phyloP scores from a whole-genome alignment of 2,329 filamentous ascomycete species.

The Ophiostoma piceae region DNA sequence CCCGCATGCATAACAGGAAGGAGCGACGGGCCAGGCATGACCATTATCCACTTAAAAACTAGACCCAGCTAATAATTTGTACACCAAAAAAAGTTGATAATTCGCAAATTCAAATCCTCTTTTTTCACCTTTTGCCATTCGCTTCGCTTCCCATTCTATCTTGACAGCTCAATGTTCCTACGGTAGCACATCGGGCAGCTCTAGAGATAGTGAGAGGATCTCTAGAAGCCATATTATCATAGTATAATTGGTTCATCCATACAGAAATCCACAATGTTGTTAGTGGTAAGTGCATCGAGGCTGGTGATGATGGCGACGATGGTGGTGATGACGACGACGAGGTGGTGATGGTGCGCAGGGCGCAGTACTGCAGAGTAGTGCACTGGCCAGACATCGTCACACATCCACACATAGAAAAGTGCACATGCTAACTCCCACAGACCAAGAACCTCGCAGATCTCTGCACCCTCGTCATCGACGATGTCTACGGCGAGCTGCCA shows the following conservation, averaged over 20 bases:
- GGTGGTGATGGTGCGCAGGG: background rate
- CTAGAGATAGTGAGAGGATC: constrained; percentile 74
- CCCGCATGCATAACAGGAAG: background rate
- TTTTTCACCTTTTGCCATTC: constrained; percentile 8
- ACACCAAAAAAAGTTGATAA: constrained; percentile 23
- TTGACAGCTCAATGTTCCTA: constrained; percentile 48
- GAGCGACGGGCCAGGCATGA: background rate
- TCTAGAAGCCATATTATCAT: constrained; percentile 57
- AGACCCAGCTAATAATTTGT: constrained; percentile 16
- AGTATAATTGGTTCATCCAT: constrained; percentile 33
- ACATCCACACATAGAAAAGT: background rate
- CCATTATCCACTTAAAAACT: constrained; percentile 18
- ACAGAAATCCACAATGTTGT: constrained; percentile 34
- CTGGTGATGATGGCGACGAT: background rate
- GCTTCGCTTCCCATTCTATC: background rate
- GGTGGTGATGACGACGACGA: background rate
- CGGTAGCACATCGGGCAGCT: constrained; percentile 67
- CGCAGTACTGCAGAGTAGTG: background rate
- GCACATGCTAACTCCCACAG: constrained; percentile 35
- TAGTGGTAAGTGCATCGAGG: constrained; percentile 32
- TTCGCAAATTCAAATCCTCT: constrained; percentile 1
- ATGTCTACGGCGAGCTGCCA: constrained; percentile 85
- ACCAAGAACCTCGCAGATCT: constrained; percentile 77
- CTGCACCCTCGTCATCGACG: constrained; percentile 81
- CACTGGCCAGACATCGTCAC: background rate